Percentiles rank a stretch among this genome's conserved stretches.
Evolutionary conservation across 371 early-diverging fungal species (phyloP).

Genomic region (Apophysomyces trapeziformis): DNA sequence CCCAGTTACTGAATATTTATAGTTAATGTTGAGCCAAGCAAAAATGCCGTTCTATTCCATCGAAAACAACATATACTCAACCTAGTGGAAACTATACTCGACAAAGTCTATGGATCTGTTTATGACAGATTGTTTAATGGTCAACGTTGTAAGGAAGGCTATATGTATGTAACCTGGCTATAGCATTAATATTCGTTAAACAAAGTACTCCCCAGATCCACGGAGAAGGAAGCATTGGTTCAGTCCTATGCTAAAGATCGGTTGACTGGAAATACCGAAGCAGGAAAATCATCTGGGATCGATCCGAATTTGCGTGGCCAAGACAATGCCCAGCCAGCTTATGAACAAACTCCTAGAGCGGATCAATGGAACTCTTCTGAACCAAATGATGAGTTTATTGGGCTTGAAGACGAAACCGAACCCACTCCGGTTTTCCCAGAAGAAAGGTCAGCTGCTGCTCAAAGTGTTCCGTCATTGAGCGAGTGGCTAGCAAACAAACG

Average conservation of each 20-base stretch:
- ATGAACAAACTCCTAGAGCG: too few relatives aligned
- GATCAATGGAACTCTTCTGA: slow-evolving; percentile 20
- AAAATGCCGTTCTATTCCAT: slow-evolving; percentile 41
- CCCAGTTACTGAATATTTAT: neutral
- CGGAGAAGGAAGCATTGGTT: too few relatives aligned
- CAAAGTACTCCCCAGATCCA: too few relatives aligned
- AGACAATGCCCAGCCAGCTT: too few relatives aligned
- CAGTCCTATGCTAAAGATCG: too few relatives aligned
- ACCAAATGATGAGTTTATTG: slow-evolving; percentile 11
- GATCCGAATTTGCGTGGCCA: too few relatives aligned
- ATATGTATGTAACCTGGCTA: neutral
- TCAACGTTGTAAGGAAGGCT: slow-evolving; percentile 7
- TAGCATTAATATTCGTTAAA: too few relatives aligned
- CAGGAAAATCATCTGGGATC: too few relatives aligned
- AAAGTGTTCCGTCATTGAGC: neutral
- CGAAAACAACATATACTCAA: slow-evolving; percentile 29
- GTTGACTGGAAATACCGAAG: too few relatives aligned
- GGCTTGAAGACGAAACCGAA: slow-evolving; percentile 11
- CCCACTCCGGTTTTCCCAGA: neutral
- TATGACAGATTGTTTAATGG: slow-evolving; percentile 17
- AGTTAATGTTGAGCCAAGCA: slow-evolving; percentile 54
- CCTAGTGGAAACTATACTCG: slow-evolving; percentile 25
- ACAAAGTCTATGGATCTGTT: slow-evolving; percentile 22
- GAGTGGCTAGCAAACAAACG: slow-evolving; percentile 8
- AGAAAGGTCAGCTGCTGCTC: neutral